Conservation (phyloP, 768 basidiomycete species). For the Pleurotus giganteus region DNA sequence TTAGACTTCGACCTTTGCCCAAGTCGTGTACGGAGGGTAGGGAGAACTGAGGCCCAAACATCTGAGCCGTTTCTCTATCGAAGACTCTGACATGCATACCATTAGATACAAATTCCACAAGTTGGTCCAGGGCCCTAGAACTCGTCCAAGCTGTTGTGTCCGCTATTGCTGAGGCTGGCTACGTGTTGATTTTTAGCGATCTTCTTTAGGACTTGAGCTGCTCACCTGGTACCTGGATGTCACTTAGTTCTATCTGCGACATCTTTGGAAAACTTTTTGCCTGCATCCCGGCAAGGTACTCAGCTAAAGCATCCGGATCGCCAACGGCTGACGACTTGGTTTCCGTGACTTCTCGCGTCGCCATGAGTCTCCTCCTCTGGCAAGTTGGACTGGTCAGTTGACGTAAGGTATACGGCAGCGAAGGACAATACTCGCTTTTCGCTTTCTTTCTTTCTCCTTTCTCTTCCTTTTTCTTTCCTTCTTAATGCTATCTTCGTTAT, state of each 20-base stretch:
- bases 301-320: conserved; percentile 53
- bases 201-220: conserved; percentile 16
- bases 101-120: conserved; percentile 75
- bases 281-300: conserved; percentile 66
- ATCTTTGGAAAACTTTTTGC: conserved; percentile 65
- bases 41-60: conserved; percentile 48
- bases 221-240: conserved; percentile 75
- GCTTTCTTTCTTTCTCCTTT: conserved; percentile 71
- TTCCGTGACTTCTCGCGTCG: conserved; percentile 34
- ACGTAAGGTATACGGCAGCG: neutral
- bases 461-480: conserved; percentile 76
- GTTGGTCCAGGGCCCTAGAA: conserved; percentile 65
- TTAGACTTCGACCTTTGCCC: conserved; percentile 71
- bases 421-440: conserved; percentile 47
- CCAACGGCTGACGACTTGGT: conserved; percentile 52
- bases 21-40: conserved; percentile 65
- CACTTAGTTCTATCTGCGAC: conserved; percentile 76
- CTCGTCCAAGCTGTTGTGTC: conserved; percentile 77
- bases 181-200: conserved; percentile 43
- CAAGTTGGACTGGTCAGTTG: conserved; percentile 13
- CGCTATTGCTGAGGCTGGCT: conserved; percentile 69
- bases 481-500: conserved; percentile 21
- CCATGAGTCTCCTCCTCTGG: conserved; percentile 67
- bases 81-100: conserved; percentile 42
- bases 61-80: conserved; percentile 1